Evolutionary conservation across 2,329 filamentous ascomycete genomes (phyloP), one percentile per base, ranked within the genome.

Genomic region (Apiospora kogelbergensis): DNA sequence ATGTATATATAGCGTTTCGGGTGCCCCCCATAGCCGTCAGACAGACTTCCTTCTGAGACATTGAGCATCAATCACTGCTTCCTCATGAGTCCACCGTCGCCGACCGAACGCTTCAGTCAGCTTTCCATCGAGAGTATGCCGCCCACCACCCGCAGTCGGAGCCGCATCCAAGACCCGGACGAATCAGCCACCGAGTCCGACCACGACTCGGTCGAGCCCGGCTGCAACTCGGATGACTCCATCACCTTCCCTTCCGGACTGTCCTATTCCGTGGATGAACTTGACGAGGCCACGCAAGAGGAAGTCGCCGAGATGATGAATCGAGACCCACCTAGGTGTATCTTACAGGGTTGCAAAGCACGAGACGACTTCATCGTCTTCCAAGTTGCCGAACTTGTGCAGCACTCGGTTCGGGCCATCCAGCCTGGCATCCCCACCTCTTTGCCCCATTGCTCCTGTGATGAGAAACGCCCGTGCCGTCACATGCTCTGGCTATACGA

Each of bases 401-500:
- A 85, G 17, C 83, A 84, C 13, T 85, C 84, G 22, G 80, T 89
- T 53, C 82, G 85, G 48, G 85, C 87, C 40, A 83, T 83, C 2
- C 78, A 80, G 2, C 74, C 80, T 0, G 76, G 76, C 40, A 82
- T 82, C 70, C 80, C 75, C 42, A 81, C 79, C 64, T 78, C 83
- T 1, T 74, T 74, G 0, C 81, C 86, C 5, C 80, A 76, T 22
- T 89, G 86, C 77, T 84, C 83, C 37, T 88, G 86, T 70, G 74
- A 70, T 17, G 75, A 69, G 71, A 69, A n/a, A 37, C 53, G 53
- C 71, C 84, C 83, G 0, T 88, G 86, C 73, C 80, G 82, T 13
- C 87, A 89, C 70, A 76, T 86, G 40, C 75, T 89, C 37, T 88
- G 86, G 85, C 79, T 89, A 17, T 81, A 87, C 64, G 86, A 89